Evolutionary conservation across 2,329 filamentous ascomycete genomes (phyloP), one percentile per base, ranked within the genome.

Genomic region (Cryphonectria carpinicola): DNA sequence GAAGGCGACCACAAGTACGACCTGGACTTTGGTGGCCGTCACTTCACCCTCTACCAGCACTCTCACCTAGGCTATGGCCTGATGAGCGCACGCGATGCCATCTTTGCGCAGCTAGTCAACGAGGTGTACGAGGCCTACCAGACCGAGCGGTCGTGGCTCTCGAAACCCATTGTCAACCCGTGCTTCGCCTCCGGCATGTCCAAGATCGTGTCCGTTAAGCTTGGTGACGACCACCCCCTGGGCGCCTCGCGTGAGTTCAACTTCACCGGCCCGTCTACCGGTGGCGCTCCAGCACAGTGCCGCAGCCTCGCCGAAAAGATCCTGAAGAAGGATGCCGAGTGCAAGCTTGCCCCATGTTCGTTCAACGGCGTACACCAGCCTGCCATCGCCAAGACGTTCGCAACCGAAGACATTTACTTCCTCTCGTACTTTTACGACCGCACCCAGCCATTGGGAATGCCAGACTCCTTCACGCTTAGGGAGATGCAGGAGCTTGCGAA

Each of bases 391-490:
- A 97, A 97, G 86, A 99, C 96, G 0, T 99, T 99, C 78, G 85
- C 93, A 37, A 88, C 87, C 73, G 95, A 98, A 82, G 95, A 98
- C 77, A 89, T 98, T 54, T 99, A 95, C 83, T 94, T 98, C 76
- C 95, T 99, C 83, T 97, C 93, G 41, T 99, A 97, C 87, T 99
- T 99, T 84, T 98, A 92, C 83, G 96, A 99, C 85, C 95, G 97
- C 77, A 97, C 93, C 35, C 89, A 93, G 80, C 93, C 94, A 5
- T 89, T 99, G 14, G 97, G 97, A 75, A 98, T 99, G 94, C 96
- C 97, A n/a, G 94, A 97, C 75, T 95, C 93, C 7, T 99, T 98
- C 82, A 98, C 95, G 0, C 85, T 99, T 46, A 89, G 91, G 65
- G 96, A 99, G 84, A 87, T 99, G 78, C 92, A 95, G 77, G 93